Evolutionary conservation across 2,329 filamentous ascomycete species (phyloP).

Genomic region (Aaosphaeria arxii): DNA sequence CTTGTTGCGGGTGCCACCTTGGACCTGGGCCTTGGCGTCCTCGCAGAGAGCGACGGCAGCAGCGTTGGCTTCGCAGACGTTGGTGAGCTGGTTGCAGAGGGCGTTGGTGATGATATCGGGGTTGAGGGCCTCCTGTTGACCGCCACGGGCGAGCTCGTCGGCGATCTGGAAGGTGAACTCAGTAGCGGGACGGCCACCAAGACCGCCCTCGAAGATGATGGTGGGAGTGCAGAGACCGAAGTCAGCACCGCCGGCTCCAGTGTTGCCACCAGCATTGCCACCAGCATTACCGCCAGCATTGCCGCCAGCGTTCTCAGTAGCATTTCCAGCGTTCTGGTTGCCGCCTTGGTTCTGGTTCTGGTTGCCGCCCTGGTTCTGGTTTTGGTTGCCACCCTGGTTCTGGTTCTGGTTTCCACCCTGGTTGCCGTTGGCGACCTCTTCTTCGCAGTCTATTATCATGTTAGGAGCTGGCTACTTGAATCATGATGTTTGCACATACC

Average conservation of each 20-base stretch:
- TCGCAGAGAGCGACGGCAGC: constrained; percentile 56
- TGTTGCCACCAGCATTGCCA: constrained; percentile 9
- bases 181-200: constrained; percentile 48
- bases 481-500: not conserved
- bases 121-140: constrained; percentile 67
- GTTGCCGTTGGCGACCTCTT: constrained; percentile 10
- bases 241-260: constrained; percentile 18
- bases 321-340: constrained; percentile 7
- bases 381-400: constrained; percentile 1
- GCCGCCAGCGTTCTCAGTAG: constrained; percentile 1
- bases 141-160: constrained; percentile 58
- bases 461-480: constrained; percentile 3
- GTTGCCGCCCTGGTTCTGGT: constrained; percentile 4
- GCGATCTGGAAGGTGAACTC: constrained; percentile 69
- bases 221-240: constrained; percentile 38
- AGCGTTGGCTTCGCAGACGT: constrained; percentile 62
- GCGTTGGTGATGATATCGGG: constrained; percentile 72
- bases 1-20: constrained; percentile 42
- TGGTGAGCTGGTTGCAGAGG: constrained; percentile 66
- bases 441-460: constrained; percentile 6
- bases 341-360: not conserved
- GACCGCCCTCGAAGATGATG: constrained; percentile 62
- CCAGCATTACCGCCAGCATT: constrained; percentile 5
- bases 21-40: constrained; percentile 53
- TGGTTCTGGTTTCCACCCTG: constrained; percentile 15